Evolutionary conservation across 805 yeast species (phyloP).

Genomic region (Kurtzmaniella cleridarum): DNA sequence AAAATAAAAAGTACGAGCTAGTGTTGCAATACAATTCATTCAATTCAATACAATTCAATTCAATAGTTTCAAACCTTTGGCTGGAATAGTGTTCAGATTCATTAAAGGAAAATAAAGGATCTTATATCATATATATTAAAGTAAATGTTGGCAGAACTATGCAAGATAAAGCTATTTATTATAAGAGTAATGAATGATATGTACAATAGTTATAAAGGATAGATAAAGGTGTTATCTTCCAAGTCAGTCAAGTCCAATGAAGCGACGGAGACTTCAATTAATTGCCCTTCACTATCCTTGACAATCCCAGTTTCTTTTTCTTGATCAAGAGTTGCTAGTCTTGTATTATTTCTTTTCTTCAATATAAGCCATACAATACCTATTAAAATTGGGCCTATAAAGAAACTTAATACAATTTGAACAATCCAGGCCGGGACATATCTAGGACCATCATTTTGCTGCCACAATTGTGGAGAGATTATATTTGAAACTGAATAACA

Average conservation of each 20-base stretch:
- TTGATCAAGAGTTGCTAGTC: conserved; percentile 16
- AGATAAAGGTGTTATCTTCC: conserved; percentile 47
- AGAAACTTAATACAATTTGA: conserved; percentile 49
- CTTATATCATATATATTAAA: too few species aligned
- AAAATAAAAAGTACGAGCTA: too few species aligned
- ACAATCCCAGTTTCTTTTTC: conserved; percentile 17
- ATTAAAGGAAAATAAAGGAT: too few species aligned
- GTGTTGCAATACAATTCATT: too few species aligned
- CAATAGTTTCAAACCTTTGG: too few species aligned
- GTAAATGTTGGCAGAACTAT: too few species aligned
- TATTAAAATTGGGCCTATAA: conserved; percentile 39
- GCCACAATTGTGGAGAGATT: conserved; percentile 55
- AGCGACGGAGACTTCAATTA: conserved; percentile 33
- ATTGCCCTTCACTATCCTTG: conserved; percentile 22
- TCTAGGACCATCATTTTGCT: conserved; percentile 38
- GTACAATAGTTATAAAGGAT: conserved; percentile 44
- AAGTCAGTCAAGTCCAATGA: conserved; percentile 49
- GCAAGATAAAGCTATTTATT: too few species aligned
- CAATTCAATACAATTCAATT: too few species aligned
- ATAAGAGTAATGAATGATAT: too few species aligned
- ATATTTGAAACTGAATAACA: conserved; percentile 46
- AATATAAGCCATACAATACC: conserved; percentile 42
- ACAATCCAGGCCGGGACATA: conserved; percentile 40
- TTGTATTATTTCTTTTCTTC: conserved; percentile 37
- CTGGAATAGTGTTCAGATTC: too few species aligned